phyloP scores from a whole-genome alignment of 2,329 filamentous ascomycete genomes.

The Calonectria pseudoturangicola region DNA sequence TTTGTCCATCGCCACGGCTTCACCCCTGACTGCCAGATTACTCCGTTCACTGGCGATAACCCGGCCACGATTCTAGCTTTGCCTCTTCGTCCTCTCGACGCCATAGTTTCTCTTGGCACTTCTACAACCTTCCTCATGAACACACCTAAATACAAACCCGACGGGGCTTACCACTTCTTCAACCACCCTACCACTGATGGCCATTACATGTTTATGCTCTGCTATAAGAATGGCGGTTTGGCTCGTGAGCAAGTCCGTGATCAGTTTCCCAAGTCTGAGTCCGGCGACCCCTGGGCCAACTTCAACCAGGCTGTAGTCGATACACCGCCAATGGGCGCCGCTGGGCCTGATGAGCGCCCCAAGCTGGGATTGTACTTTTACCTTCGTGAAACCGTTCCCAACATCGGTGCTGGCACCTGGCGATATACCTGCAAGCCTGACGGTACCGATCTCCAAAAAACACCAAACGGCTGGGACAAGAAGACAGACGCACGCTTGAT shows the following conservation, averaged over 20 bases:
- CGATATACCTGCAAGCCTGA: constrained; percentile 80
- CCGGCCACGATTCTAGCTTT: constrained; percentile 95
- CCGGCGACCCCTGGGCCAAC: constrained; percentile 78
- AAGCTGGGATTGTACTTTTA: constrained; percentile 97
- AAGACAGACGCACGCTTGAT: constrained; percentile 88
- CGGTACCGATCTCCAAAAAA: constrained; percentile 69
- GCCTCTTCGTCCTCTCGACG: constrained; percentile 89
- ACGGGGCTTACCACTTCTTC: constrained; percentile 97
- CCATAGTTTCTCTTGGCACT: constrained; percentile 95
- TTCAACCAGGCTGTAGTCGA: constrained; percentile 86
- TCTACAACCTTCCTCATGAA: constrained; percentile 99
- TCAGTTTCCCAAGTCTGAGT: constrained; percentile 76
- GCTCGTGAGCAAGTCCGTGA: constrained; percentile 94
- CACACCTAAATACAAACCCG: constrained; percentile 91
- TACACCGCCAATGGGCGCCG: constrained; percentile 81
- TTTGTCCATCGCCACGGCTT: constrained; percentile 89
- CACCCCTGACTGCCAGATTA: constrained; percentile 81
- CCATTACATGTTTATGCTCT: constrained; percentile 99
- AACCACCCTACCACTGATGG: constrained; percentile 94
- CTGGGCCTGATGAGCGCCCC: constrained; percentile 71
- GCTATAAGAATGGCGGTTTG: constrained; percentile 98
- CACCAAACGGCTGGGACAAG: constrained; percentile 64
- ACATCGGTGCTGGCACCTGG: constrained; percentile 90
- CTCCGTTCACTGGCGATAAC: constrained; percentile 96
- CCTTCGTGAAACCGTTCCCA: constrained; percentile 95